These are phyloP conservation scores for Meredithiella fracta DNA, from an alignment of 2,329 filamentous ascomycete species.

Conservation along the genomic window DNA sequence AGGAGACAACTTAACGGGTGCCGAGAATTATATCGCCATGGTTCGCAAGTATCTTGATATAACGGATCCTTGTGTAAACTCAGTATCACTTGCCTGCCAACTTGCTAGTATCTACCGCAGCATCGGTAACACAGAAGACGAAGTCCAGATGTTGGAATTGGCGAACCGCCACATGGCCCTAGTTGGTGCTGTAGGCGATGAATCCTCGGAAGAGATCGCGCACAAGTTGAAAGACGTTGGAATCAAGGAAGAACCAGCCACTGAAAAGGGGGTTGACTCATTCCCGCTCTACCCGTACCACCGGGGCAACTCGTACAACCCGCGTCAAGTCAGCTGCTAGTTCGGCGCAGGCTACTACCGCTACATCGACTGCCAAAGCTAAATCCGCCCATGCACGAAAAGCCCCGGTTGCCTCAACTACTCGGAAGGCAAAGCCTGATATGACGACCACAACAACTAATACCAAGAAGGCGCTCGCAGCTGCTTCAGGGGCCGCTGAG, in stretches of 20 bases:
- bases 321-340: constrained; percentile 14
- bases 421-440: neutral
- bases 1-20: constrained; percentile 26
- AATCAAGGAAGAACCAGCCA: constrained; percentile 18
- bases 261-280: constrained; percentile 1
- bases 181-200: neutral
- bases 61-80: constrained; percentile 11
- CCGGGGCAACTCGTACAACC: constrained; percentile 16
- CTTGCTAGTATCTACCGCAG: constrained; percentile 40
- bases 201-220: constrained; percentile 7
- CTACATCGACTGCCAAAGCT: neutral
- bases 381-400: neutral
- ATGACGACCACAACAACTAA: neutral
- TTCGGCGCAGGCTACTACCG: neutral
- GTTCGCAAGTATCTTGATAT: constrained; percentile 7
- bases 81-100: constrained; percentile 31
- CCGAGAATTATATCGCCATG: constrained; percentile 9
- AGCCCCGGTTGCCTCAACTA: neutral
- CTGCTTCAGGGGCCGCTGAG: neutral
- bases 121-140: constrained; percentile 29
- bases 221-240: constrained; percentile 23
- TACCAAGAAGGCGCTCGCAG: constrained; percentile 1
- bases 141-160: constrained; percentile 27
- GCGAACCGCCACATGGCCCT: constrained; percentile 32
- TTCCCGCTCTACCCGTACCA: constrained; percentile 16